Percentiles rank a stretch among this genome's conserved stretches.
These are phyloP conservation scores for Leishmania mexicana DNA, from an alignment of 208 protist genomes.

Conservation along the genomic window DNA sequence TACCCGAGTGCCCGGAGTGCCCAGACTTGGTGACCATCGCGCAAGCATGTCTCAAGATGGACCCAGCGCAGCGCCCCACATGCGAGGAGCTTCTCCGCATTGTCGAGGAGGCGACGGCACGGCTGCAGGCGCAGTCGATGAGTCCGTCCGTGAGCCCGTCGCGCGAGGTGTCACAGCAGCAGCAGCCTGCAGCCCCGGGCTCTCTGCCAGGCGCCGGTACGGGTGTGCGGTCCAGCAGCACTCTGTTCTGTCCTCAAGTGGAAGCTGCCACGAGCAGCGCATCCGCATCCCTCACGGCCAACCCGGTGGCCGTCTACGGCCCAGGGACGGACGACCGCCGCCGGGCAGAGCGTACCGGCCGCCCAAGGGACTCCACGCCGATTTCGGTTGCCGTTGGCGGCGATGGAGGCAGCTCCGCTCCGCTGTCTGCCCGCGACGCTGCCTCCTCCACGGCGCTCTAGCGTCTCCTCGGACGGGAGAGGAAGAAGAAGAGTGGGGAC, in stretches of 20 bases:
- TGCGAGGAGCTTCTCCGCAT: conserved; percentile 75
- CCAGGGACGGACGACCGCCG: background rate
- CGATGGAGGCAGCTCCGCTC: conserved; percentile 5
- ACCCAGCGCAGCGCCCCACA: conserved; percentile 60
- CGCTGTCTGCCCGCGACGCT: background rate
- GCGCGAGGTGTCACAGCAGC: conserved; percentile 28
- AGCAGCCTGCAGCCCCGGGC: no score
- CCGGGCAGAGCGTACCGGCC: background rate
- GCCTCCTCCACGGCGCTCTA: conserved; percentile 3
- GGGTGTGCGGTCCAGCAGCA: background rate
- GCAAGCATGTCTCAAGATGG: conserved; percentile 57
- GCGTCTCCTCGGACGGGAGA: background rate
- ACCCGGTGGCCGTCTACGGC: background rate
- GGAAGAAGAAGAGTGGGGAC: background rate
- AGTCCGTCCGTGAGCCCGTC: conserved; percentile 35
- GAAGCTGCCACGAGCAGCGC: background rate
- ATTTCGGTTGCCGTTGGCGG: background rate
- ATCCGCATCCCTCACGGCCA: background rate
- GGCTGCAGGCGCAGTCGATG: conserved; percentile 39
- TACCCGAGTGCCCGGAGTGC: conserved; percentile 75
- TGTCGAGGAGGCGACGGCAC: conserved; percentile 52
- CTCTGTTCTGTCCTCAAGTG: background rate
- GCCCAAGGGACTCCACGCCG: background rate
- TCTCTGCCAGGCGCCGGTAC: background rate
- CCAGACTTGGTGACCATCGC: conserved; percentile 72